Base-by-base conservation (phyloP, 2,329 filamentous ascomycete genomes). In the Penicillium sp. region DNA sequence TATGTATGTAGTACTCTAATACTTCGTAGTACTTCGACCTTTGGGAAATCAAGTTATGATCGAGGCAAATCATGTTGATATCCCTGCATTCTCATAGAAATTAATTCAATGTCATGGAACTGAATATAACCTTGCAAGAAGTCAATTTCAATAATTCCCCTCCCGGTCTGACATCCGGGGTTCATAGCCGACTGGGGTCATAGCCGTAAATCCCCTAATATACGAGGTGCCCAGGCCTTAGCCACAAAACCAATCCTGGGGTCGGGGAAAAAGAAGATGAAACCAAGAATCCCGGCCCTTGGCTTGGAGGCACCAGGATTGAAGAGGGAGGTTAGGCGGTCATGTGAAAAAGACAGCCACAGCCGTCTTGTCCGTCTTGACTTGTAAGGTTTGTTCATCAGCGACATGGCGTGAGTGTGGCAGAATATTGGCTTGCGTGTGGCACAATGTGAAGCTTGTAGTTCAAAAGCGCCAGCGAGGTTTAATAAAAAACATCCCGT, bases 341-440 rank as follows among this genome's bases (percentile, higher is more conserved):
- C 22, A n/a, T 16, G 42, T 10, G 13, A 44, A 42, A 46, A 35
- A 55, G 8, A 26, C 2, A 29, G 53, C 53, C 53, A 55, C 46
- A 55, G 16, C 40, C 39, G 22, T 45, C 13, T 55, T 55, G n/a
- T 10, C 40, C 32, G 18, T 45, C n/a, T 44, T 50, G 2, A 16
- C 11, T 26, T 34, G 2, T 24, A 40, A 24, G 14, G 5, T 24
- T 16, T 18, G 6, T 18, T n/a, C 35, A 51, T 29, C 38, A 57
- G 29, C 61, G 58, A 61, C 60, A 61, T 59, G 59, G 60, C 60
- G 47, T 45, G 32, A 20, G 16, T 2, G n/a, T 51, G 32, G 50
- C 22, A 48, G 26, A 34, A 16, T 29, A 11, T 40, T 49, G 59
- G 60, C 60, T 50, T 45, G 32, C 16, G 7, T 2, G n/a, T 51